Evolutionary conservation across 805 yeast species (phyloP).

Genomic region (Ogataea trehalophila): DNA sequence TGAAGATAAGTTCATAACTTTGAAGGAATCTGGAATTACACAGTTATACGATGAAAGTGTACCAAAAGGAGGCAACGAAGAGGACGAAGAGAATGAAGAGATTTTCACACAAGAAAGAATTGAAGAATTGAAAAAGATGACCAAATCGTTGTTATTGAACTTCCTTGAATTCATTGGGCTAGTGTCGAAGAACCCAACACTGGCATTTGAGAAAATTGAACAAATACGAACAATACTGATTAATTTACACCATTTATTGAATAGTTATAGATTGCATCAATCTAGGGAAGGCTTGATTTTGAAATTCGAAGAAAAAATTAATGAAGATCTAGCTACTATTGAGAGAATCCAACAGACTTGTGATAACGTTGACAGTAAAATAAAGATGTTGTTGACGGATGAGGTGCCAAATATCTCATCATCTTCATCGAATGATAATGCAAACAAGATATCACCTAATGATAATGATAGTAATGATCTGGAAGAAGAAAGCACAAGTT

Average conservation of each 20-base stretch:
- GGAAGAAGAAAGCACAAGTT: constrained; percentile 7
- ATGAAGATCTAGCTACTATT: constrained; percentile 39
- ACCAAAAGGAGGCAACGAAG: constrained; percentile 16
- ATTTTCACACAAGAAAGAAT: constrained; percentile 48
- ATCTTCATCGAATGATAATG: not conserved
- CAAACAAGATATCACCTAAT: not conserved
- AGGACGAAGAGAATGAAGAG: constrained; percentile 31
- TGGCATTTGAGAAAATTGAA: constrained; percentile 58
- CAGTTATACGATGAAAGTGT: constrained; percentile 53
- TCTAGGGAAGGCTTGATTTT: constrained; percentile 83
- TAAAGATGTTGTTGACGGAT: constrained; percentile 23
- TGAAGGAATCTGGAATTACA: constrained; percentile 70
- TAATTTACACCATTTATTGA: constrained; percentile 86
- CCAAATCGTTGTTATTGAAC: constrained; percentile 73
- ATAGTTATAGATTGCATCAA: constrained; percentile 93
- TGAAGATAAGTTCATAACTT: constrained; percentile 69
- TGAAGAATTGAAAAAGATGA: constrained; percentile 70
- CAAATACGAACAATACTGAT: constrained; percentile 74
- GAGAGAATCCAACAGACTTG: constrained; percentile 38
- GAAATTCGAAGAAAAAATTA: constrained; percentile 57
- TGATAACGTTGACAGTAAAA: constrained; percentile 33
- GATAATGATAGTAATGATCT: not conserved
- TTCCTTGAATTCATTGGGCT: constrained; percentile 80
- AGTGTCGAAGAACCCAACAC: constrained; percentile 66
- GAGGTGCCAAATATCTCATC: constrained; percentile 8